phyloP scores from a whole-genome alignment of 106 monocot genomes.

The Agapanthus africanus region DNA sequence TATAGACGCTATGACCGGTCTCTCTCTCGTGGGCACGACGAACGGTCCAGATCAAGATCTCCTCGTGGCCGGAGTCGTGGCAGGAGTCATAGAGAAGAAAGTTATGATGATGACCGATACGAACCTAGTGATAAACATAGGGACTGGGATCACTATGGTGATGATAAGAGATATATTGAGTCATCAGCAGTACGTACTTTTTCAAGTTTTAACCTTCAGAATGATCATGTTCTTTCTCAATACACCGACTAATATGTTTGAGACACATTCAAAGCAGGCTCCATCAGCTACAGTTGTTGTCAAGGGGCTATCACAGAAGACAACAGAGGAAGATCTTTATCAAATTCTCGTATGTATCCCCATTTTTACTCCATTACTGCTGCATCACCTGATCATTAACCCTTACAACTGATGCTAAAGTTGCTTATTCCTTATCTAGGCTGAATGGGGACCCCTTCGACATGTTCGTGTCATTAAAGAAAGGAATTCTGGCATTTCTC shows the following conservation, averaged over 20 bases:
- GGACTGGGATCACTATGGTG: constrained; percentile 66
- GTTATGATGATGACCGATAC: constrained; percentile 68
- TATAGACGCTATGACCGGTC: constrained; percentile 50
- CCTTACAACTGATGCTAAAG: not conserved
- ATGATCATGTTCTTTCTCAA: not conserved
- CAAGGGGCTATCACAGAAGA: constrained; percentile 88
- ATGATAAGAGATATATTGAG: constrained; percentile 50
- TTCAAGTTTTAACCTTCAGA: not conserved
- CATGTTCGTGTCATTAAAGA: constrained; percentile 97
- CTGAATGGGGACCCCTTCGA: constrained; percentile 92
- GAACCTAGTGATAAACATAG: constrained; percentile 57
- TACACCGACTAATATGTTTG: not conserved
- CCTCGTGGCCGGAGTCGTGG: constrained; percentile 60
- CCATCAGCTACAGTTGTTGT: constrained; percentile 96
- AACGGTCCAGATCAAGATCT: constrained; percentile 85
- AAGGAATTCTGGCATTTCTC: constrained; percentile 78
- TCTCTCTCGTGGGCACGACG: constrained; percentile 70
- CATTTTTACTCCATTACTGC: not conserved
- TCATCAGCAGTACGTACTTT: constrained; percentile 43
- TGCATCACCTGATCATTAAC: not conserved
- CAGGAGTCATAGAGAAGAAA: constrained; percentile 70
- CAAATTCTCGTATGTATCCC: constrained; percentile 68
- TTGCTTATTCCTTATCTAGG: constrained; percentile 32
- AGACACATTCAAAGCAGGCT: constrained; percentile 27
- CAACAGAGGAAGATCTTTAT: constrained; percentile 88